These are phyloP conservation scores for Phytophthora colocasiae DNA, from an alignment of 352 stramenopile species.

Conservation along the genomic window DNA sequence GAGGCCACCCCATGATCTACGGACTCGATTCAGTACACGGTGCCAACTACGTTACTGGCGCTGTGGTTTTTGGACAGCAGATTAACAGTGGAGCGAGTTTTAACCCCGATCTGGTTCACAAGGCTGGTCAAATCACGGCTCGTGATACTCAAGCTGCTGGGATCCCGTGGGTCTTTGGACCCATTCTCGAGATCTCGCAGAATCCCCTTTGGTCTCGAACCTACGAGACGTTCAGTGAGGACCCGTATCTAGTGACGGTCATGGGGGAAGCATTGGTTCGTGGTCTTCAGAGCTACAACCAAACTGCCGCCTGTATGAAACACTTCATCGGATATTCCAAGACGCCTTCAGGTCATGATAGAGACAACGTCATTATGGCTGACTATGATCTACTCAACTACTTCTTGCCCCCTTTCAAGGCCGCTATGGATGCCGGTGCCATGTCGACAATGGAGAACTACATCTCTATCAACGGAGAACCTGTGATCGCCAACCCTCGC, in stretches of 20 bases:
- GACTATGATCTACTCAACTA: constrained; percentile 83
- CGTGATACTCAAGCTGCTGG: constrained; percentile 85
- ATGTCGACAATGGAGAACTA: constrained; percentile 94
- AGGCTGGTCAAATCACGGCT: constrained; percentile 71
- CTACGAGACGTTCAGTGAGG: constrained; percentile 94
- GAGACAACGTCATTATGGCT: constrained; percentile 69
- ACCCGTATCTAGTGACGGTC: constrained; percentile 76
- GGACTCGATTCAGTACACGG: constrained; percentile 91
- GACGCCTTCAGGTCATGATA: constrained; percentile 78
- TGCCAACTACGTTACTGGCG: constrained; percentile 80
- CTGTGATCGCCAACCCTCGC: constrained; percentile 79
- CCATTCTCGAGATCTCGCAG: constrained; percentile 81
- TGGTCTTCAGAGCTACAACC: constrained; percentile 76
- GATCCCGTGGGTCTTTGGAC: constrained; percentile 90
- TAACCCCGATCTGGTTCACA: constrained; percentile 71
- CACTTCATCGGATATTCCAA: constrained; percentile 87
- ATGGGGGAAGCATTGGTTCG: constrained; percentile 76
- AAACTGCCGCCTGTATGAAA: constrained; percentile 85
- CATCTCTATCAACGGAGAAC: constrained; percentile 90
- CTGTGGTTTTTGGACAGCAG: constrained; percentile 86
- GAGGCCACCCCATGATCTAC: constrained; percentile 74
- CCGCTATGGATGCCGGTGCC: constrained; percentile 71
- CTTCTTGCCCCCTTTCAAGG: constrained; percentile 83
- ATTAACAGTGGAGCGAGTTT: constrained; percentile 91
- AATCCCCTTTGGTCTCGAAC: constrained; percentile 88